Conservation (phyloP, 2,329 filamentous ascomycete genomes). For the Pochonia chlamydosporia region DNA sequence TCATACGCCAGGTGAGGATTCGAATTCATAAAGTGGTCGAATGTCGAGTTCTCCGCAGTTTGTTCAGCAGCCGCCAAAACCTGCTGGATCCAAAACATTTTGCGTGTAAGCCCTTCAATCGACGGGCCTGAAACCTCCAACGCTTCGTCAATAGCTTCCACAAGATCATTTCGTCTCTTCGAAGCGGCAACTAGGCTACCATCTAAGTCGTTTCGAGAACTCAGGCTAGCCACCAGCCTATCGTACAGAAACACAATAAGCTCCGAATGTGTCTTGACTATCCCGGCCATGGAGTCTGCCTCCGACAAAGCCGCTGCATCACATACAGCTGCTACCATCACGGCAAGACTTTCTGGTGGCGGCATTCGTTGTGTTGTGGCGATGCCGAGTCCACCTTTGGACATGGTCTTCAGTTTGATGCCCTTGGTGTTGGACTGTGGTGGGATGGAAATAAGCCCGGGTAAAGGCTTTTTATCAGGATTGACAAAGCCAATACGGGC, state of each 20-base stretch:
- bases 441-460: neutral
- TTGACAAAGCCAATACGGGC: constrained; percentile 20
- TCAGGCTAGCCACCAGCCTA: neutral
- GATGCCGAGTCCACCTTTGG: neutral
- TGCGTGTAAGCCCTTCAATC: constrained; percentile 15
- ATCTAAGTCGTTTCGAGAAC: neutral
- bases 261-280: no score
- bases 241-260: no score
- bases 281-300: no score
- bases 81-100: constrained; percentile 23
- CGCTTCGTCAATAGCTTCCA: constrained; percentile 3
- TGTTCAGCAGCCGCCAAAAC: constrained; percentile 13
- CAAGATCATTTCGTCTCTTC: constrained; percentile 2
- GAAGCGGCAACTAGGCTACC: neutral
- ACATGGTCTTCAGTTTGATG: no score
- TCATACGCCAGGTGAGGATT: constrained; percentile 19
- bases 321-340: no score
- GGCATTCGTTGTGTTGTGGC: constrained; percentile 8
- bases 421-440: neutral
- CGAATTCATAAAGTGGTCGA: constrained; percentile 16
- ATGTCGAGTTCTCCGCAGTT: neutral
- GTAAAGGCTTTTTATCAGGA: constrained; percentile 21
- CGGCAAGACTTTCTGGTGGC: neutral
- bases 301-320: no score
- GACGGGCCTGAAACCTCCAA: constrained; percentile 11